A percentile compares a stretch with the other conserved stretches of the same genome.
Evolutionary conservation across 1,284 basidiomycete species (phyloP).

Genomic region (Nidula niveotomentosa): DNA sequence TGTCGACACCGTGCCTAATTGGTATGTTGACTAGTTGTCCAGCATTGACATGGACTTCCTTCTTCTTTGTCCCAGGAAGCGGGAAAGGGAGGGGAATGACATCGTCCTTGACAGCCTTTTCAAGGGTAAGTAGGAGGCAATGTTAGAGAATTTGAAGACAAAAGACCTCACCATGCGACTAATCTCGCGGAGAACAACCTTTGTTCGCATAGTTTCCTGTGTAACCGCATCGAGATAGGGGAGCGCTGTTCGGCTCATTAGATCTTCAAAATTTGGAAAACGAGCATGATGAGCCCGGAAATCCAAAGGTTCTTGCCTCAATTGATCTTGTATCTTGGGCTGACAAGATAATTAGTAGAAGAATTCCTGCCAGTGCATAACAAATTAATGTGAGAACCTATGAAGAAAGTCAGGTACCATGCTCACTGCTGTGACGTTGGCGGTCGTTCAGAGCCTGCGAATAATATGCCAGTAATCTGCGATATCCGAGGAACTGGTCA

Average conservation of each 20-base stretch:
- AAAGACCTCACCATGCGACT: constrained; percentile 8
- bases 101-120: background rate
- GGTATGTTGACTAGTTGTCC: constrained; percentile 5
- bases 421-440: background rate
- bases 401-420: background rate
- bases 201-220: constrained; percentile 13
- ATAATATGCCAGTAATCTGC: background rate
- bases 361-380: background rate
- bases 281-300: background rate
- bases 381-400: background rate
- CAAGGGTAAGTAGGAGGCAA: too few species aligned
- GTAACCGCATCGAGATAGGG: constrained; percentile 17
- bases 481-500: background rate
- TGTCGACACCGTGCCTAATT: constrained; percentile 15
- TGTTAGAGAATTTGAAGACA: too few species aligned
- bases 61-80: background rate
- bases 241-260: constrained; percentile 8
- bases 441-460: background rate
- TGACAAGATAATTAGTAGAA: background rate
- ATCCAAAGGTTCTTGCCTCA: background rate
- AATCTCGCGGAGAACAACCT: constrained; percentile 15
- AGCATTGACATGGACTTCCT: background rate
- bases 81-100: background rate
- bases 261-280: constrained; percentile 9
- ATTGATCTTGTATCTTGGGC: background rate